phyloP scores from a whole-genome alignment of 2,329 filamentous ascomycete species.

The Bipolaris zeicola region DNA sequence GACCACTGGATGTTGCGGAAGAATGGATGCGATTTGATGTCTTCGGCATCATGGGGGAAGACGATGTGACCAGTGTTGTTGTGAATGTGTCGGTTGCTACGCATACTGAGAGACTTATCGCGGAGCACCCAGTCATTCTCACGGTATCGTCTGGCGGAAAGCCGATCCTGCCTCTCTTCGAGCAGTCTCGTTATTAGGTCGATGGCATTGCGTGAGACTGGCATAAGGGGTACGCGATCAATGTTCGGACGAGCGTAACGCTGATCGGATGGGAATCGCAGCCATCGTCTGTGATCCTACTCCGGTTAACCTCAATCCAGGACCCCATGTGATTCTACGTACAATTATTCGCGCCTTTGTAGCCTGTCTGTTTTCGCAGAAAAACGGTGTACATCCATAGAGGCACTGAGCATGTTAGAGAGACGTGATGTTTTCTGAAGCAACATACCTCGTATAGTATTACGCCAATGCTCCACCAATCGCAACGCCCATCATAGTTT shows the following conservation, averaged over 20 bases:
- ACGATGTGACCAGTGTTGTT: constrained; percentile 66
- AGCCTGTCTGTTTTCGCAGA: constrained; percentile 76
- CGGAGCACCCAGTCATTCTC: constrained; percentile 61
- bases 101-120: constrained; percentile 32
- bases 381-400: constrained; percentile 89
- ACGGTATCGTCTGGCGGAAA: constrained; percentile 77
- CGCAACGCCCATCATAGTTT: constrained; percentile 87
- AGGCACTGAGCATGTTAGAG: constrained; percentile 63
- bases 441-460: constrained; percentile 78
- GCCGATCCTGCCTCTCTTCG: constrained; percentile 73
- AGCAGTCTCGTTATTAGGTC: constrained; percentile 77
- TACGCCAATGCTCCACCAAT: constrained; percentile 96
- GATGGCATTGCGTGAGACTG: constrained; percentile 72
- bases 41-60: constrained; percentile 80
- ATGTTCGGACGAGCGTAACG: constrained; percentile 60
- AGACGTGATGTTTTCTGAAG: background rate
- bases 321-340: constrained; percentile 38
- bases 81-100: constrained; percentile 32
- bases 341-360: constrained; percentile 88
- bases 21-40: constrained; percentile 89
- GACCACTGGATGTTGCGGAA: constrained; percentile 83
- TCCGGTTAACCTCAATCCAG: constrained; percentile 18
- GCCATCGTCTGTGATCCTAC: constrained; percentile 70
- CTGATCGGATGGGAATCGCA: constrained; percentile 70
- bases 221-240: constrained; percentile 45